phyloP scores from a whole-genome alignment of 495 filamentous ascomycete genomes.

The Talaromyces liani region DNA sequence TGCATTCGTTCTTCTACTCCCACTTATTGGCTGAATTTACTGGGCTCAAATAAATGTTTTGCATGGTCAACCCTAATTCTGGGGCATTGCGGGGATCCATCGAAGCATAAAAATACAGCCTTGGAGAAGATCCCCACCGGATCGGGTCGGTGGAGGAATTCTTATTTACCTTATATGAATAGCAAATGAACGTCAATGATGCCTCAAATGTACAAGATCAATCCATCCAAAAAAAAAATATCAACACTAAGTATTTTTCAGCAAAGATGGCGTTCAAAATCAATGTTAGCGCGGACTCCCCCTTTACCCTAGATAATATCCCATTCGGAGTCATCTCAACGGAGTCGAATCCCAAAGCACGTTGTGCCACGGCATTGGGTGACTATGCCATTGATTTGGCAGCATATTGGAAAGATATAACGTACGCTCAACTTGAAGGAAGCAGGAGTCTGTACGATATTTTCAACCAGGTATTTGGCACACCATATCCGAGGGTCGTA shows the following conservation, averaged over 20 bases:
- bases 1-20: not conserved
- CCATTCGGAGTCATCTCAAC: conserved; percentile 77
- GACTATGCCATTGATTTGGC: conserved; percentile 61
- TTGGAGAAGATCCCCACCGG: not conserved
- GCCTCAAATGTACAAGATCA: not conserved
- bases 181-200: not conserved
- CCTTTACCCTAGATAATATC: conserved; percentile 75
- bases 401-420: conserved; percentile 36
- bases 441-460: conserved; percentile 28
- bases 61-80: not conserved
- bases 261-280: not conserved
- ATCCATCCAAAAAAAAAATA: not conserved
- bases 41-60: not conserved
- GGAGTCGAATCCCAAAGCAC: conserved; percentile 35
- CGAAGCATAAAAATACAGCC: not conserved
- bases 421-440: conserved; percentile 41
- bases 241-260: not conserved
- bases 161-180: not conserved
- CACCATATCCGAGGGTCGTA: not conserved
- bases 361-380: conserved; percentile 56
- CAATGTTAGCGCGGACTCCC: conserved; percentile 18
- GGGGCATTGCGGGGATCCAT: not conserved
- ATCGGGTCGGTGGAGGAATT: not conserved
- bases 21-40: no score
- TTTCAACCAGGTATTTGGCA: not conserved